Conservation (phyloP, 2,329 filamentous ascomycete species). For the Exophiala aquamarina region DNA sequence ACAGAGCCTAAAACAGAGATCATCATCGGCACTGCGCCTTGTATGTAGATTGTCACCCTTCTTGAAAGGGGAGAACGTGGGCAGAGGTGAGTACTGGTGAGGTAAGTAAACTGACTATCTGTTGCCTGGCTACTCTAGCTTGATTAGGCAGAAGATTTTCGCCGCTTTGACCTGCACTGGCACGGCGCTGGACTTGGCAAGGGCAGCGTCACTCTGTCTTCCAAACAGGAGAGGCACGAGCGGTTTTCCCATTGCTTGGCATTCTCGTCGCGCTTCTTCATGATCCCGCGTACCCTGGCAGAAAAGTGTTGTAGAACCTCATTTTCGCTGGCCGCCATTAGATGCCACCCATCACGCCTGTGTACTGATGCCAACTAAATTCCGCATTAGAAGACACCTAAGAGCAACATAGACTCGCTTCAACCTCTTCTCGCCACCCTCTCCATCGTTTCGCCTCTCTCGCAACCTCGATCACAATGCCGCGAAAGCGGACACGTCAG, state of each 20-base stretch:
- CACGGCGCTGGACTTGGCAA: not conserved
- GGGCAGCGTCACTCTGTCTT: not conserved
- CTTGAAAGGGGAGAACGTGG: too few relatives aligned
- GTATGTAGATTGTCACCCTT: too few relatives aligned
- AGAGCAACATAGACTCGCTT: not conserved
- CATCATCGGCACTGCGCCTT: too few relatives aligned
- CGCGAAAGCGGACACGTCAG: conserved; percentile 57
- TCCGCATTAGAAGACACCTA: conserved; percentile 1
- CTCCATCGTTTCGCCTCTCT: not conserved
- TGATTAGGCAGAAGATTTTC: too few relatives aligned
- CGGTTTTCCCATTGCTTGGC: not conserved
- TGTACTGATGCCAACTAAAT: conserved; percentile 7
- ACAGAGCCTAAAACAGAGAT: too few relatives aligned
- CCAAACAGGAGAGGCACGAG: not conserved
- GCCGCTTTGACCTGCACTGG: not conserved
- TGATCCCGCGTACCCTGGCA: conserved; percentile 6
- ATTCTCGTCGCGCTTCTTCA: conserved; percentile 2
- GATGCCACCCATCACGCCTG: not conserved
- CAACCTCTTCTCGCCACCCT: not conserved
- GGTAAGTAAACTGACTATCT: too few relatives aligned
- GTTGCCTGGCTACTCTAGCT: too few relatives aligned
- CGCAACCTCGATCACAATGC: conserved; percentile 27
- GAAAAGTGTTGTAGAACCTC: conserved; percentile 2
- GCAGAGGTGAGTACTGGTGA: too few relatives aligned
- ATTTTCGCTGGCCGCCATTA: not conserved